A percentile compares a stretch with the other conserved stretches of the same genome.
Evolutionary conservation across 2,329 filamentous ascomycete genomes (phyloP).

Genomic region (Arthrinium phaeospermum): DNA sequence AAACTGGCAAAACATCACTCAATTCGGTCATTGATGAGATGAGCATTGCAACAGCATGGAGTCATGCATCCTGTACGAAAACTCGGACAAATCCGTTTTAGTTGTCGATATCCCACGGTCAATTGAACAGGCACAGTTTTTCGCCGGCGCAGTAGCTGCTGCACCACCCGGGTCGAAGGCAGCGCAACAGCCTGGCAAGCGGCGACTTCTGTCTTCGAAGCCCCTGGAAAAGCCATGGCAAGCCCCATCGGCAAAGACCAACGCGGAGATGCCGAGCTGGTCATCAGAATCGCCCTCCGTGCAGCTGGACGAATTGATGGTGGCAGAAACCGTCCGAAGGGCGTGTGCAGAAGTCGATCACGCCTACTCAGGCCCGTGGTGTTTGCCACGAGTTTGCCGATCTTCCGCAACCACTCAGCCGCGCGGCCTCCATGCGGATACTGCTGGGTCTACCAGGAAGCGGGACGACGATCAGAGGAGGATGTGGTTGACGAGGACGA

Average conservation of each 20-base stretch:
- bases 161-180: background rate
- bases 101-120: conserved; percentile 74
- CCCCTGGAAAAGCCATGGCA: conserved; percentile 52
- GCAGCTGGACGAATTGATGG: conserved; percentile 62
- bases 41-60: conserved; percentile 23
- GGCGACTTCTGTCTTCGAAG: conserved; percentile 52
- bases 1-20: background rate
- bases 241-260: conserved; percentile 55
- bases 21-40: too few relatives aligned
- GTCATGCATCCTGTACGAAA: conserved; percentile 60
- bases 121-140: conserved; percentile 69
- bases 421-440: background rate
- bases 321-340: conserved; percentile 49
- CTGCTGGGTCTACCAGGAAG: conserved; percentile 19
- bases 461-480: conserved; percentile 27
- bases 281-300: conserved; percentile 45
- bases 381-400: conserved; percentile 46
- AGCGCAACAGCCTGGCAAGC: conserved; percentile 34
- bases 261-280: background rate
- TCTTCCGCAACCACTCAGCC: conserved; percentile 20
- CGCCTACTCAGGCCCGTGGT: conserved; percentile 51
- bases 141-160: conserved; percentile 35
- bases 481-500: conserved; percentile 19
- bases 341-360: conserved; percentile 48
- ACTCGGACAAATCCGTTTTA: conserved; percentile 53